Base-by-base conservation (phyloP, 2,329 filamentous ascomycete species). In the Teratosphaeriaceae sp. region DNA sequence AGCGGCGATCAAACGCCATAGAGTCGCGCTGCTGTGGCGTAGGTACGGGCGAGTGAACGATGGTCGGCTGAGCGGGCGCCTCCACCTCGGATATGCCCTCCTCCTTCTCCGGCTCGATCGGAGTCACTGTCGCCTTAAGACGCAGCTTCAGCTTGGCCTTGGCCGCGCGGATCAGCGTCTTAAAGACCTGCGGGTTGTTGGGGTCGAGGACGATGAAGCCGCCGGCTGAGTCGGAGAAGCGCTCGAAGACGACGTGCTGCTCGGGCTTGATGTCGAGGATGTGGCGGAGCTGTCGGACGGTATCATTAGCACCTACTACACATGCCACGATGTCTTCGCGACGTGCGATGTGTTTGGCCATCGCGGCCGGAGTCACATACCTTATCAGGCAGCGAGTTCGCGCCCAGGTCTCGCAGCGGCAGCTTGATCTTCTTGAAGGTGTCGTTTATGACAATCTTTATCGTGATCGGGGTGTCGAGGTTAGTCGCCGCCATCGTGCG, bases 91-190 rank as follows among this genome's bases (percentile, higher is more conserved):
- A 5, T 20, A 23, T 46, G 41, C 52, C 40, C 33, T 39, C 39
- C 38, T 47, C 44, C 42, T 52, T 47, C n/a, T n/a, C n/a, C 26
- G 34, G 29, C 26, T 43, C 43, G 31, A 49, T n/a, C 11, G 59
- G 53, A 5, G 54, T 53, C 35, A 62, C 57, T n/a, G 61, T 61
- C 3, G 59, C 61, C 51, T 59, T 86, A 46, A 98, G 78, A 67
- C 92, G 89, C 55, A 98, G 82, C 81, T 97, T 98, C 53, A 89
- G 81, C 76, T 98, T 98, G 27, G 92, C 92, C 73, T 96, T 98
- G 51, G 92, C 92, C 53, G 92, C 92, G 58, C 92, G 84, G 64
- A 92, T 90, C 31, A 98, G 82, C 64, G 96, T 92, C 74, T 96
- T 97, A 75, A 95, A 98, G 59, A 94, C 86, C 35, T 85, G 75